Conservation (phyloP, 1,284 basidiomycete species). For the Cryptococcus sp. region DNA sequence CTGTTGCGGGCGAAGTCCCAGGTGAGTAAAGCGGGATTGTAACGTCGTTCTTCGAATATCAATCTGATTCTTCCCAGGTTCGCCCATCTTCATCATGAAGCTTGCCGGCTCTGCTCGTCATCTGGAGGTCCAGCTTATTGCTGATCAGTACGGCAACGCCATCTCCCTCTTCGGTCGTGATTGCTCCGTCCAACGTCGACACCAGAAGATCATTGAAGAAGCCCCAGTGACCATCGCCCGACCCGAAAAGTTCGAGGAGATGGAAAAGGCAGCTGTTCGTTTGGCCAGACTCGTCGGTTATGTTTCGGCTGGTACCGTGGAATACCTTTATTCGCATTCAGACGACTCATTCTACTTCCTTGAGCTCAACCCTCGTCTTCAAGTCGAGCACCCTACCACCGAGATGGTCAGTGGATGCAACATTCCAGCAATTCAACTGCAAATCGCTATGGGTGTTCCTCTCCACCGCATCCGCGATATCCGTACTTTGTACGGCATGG, state of each 20-base stretch:
- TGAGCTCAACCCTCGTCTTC: conserved; percentile 98
- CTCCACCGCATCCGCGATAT: conserved; percentile 95
- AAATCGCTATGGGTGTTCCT: conserved; percentile 98
- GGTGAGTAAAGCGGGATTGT: conserved; percentile 58
- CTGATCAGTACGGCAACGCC: conserved; percentile 99
- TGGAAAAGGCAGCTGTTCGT: conserved; percentile 98
- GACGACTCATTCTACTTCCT: conserved; percentile 97
- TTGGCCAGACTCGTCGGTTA: conserved; percentile 98
- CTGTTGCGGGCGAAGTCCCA: conserved; percentile 94
- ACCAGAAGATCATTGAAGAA: conserved; percentile 99
- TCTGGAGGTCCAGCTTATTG: conserved; percentile 96
- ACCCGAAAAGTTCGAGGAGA: conserved; percentile 85
- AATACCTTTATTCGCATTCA: conserved; percentile 95
- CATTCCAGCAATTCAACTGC: conserved; percentile 94
- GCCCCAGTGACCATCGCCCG: conserved; percentile 97
- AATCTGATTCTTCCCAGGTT: conserved; percentile 64
- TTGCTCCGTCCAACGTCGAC: conserved; percentile 98
- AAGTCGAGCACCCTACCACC: conserved; percentile 99
- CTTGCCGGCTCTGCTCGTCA: conserved; percentile 96
- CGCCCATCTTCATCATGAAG: conserved; percentile 99
- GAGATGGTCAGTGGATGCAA: conserved; percentile 99
- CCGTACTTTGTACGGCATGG: conserved; percentile 92
- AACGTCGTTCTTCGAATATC: neutral
- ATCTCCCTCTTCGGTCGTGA: conserved; percentile 99
- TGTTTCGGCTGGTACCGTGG: conserved; percentile 97